Evolutionary conservation across 1,284 basidiomycete species (phyloP).

Genomic region (Gomphus bonarii): DNA sequence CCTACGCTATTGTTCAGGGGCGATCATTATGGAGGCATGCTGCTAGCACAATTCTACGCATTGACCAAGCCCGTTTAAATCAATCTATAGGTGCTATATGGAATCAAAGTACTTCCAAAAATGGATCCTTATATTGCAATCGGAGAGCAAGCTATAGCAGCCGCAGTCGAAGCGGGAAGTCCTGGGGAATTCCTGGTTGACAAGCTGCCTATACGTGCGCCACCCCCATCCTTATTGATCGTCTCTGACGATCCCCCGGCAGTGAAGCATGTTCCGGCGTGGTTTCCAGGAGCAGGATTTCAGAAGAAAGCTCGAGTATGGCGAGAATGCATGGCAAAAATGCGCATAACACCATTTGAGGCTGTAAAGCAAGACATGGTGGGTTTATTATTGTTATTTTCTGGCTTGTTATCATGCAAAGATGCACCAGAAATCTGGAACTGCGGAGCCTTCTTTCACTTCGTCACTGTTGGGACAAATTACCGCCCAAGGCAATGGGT

Average conservation of each 20-base stretch:
- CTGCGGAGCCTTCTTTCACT: neutral
- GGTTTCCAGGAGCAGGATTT: slow-evolving; percentile 11
- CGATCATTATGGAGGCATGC: slow-evolving; percentile 9
- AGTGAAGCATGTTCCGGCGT: slow-evolving; percentile 11
- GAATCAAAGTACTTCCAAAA: neutral
- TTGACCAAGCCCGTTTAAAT: no score
- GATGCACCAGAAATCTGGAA: neutral
- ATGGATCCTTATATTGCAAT: slow-evolving; percentile 7
- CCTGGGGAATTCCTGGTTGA: slow-evolving; percentile 16
- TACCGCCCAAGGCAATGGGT: no score
- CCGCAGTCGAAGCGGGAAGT: slow-evolving; percentile 2
- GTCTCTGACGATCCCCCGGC: neutral
- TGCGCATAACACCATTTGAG: slow-evolving; percentile 14
- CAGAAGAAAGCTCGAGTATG: neutral
- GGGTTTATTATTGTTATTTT: neutral
- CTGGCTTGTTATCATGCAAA: neutral
- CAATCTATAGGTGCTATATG: slow-evolving; percentile 1
- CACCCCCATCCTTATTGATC: neutral
- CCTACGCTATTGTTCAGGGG: slow-evolving; percentile 18
- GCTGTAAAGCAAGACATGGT: slow-evolving; percentile 3
- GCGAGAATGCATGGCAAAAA: neutral
- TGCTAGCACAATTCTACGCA: neutral
- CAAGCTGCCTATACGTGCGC: slow-evolving; percentile 13
- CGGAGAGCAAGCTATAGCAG: slow-evolving; percentile 10
- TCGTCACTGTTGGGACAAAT: no score